These are phyloP conservation scores for Xylaria sp. DNA, from an alignment of 2,329 filamentous ascomycete species.

Conservation along the genomic window DNA sequence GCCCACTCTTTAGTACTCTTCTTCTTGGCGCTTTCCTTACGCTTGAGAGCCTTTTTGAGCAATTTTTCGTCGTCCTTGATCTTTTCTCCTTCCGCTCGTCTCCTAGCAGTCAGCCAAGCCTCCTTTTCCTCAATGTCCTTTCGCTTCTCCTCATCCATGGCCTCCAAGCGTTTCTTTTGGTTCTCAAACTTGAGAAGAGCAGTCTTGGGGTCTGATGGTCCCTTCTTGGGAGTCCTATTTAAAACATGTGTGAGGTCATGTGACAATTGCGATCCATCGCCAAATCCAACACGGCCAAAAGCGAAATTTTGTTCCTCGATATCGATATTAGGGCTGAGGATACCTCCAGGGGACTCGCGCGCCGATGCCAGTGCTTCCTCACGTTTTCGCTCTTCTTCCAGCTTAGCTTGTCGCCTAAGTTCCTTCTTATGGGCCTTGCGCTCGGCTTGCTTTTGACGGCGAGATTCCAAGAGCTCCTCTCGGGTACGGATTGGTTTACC, in stretches of 20 bases:
- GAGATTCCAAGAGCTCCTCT: conserved; percentile 90
- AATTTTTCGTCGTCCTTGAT: conserved; percentile 86
- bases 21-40: conserved; percentile 88
- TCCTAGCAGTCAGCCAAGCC: conserved; percentile 89
- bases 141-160: conserved; percentile 81
- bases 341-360: conserved; percentile 67
- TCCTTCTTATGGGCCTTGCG: conserved; percentile 91
- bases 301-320: conserved; percentile 73
- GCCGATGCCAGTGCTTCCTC: conserved; percentile 69
- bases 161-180: conserved; percentile 81
- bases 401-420: conserved; percentile 77
- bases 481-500: conserved; percentile 85
- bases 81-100: conserved; percentile 87
- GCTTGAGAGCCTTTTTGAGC: conserved; percentile 93
- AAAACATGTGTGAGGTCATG: conserved; percentile 71
- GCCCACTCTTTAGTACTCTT: conserved; percentile 92
- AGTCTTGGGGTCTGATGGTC: conserved; percentile 84
- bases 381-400: conserved; percentile 77
- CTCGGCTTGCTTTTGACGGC: conserved; percentile 86
- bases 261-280: conserved; percentile 83
- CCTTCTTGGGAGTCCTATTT: conserved; percentile 78
- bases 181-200: conserved; percentile 86
- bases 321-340: conserved; percentile 66
- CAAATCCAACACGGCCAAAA: conserved; percentile 91
- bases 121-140: conserved; percentile 93